Percentiles rank a stretch among this genome's conserved stretches.
Evolutionary conservation across 192 early-diverging fungal genomes (phyloP).

Genomic region (Dispira parvispora): DNA sequence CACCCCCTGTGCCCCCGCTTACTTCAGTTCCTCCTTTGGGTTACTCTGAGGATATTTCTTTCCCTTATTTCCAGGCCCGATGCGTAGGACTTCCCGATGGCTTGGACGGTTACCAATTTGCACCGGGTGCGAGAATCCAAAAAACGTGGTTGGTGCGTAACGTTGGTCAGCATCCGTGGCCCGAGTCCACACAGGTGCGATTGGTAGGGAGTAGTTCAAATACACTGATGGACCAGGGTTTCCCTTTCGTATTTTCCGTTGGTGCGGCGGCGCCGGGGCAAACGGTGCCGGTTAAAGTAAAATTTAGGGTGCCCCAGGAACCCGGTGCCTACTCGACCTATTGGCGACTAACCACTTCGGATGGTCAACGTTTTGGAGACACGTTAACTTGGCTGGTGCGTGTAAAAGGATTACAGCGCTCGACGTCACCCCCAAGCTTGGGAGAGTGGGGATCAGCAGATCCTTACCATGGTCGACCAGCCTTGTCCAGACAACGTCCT

Average conservation of each 20-base stretch:
- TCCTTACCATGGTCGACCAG: too few species aligned
- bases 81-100: too few species aligned
- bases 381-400: not conserved
- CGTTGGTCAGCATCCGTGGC: not conserved
- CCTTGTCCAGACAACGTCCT: too few species aligned
- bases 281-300: not conserved
- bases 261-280: not conserved
- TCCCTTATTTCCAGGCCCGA: too few species aligned
- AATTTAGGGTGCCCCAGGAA: not conserved
- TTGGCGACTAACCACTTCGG: not conserved
- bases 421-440: too few species aligned
- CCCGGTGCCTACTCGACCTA: constrained; percentile 6
- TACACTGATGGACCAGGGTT: not conserved
- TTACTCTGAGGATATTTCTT: too few species aligned
- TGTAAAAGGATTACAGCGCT: too few species aligned
- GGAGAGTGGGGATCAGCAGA: too few species aligned
- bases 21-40: too few species aligned
- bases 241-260: not conserved
- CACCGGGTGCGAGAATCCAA: not conserved
- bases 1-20: not conserved
- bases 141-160: constrained; percentile 5
- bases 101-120: not conserved
- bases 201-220: not conserved
- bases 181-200: not conserved
- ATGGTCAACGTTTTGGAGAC: constrained; percentile 2